Base-by-base conservation (phyloP, 495 filamentous ascomycete species). In the Chlorociboria aeruginascens region DNA sequence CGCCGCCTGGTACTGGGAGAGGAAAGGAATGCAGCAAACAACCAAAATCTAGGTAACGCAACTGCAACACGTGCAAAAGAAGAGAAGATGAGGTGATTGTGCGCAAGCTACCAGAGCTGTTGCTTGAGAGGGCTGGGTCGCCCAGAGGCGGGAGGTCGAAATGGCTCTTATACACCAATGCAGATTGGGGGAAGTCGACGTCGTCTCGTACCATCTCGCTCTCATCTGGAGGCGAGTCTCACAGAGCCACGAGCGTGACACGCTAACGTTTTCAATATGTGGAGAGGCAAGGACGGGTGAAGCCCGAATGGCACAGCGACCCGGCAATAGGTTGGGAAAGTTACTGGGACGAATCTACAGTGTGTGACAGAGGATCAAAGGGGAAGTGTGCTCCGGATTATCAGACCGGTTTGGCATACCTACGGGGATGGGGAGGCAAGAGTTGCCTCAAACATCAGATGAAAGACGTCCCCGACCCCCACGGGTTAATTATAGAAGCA, bases 51-150 rank as follows among this genome's bases (percentile, higher is more conserved):
- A 48, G 37, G 32, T 50, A 45, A 3, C 35, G 50, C 37, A 34
- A 32, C 34, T 46, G 28, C 47, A 48, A 16, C 32, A 34, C 30
- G 36, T 37, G 28, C 41, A 47, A 25, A 49, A 40, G 34, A 43
- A 6, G 48, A 52, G 59, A 36, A 53, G 37, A 55, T 32, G 34
- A 11, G 50, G 52, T 36, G 59, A 53, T 49, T 57, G 62, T 49
- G 57, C 60, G 55, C 66, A 67, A 73, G 69, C 70, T 72, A 64
- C 70, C 69, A 65, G 72, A 72, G 72, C 64, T 69, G 63, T 67
- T 67, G 69, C 64, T 63, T 57, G 42, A 16, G 56, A 53, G 52
- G 46, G 63, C 70, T 63, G 63, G 20, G 61, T 66, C 52, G 47
- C 43, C 52, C 61, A 66, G 68, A 68, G 65, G 66, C 4, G 20